phyloP scores from a whole-genome alignment of 768 basidiomycete species.

The Trametes punicea region DNA sequence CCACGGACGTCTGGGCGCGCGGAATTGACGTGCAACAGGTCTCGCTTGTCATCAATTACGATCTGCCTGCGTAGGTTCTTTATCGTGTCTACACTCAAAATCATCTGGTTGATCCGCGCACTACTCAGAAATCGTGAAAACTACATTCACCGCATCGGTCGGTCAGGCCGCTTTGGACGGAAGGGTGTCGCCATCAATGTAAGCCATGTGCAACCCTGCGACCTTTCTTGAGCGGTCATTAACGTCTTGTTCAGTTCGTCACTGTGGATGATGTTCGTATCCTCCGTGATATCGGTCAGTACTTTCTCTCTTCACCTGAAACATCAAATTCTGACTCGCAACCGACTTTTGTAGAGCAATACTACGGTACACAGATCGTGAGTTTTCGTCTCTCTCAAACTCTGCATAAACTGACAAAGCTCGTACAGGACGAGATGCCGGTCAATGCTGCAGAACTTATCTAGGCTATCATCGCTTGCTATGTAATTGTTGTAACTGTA shows the following conservation, averaged over 20 bases:
- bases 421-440: slow-evolving; percentile 90
- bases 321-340: background rate
- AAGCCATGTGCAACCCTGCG: slow-evolving; percentile 27
- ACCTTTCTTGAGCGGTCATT: background rate
- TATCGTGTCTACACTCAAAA: background rate
- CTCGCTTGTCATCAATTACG: slow-evolving; percentile 95
- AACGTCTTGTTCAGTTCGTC: slow-evolving; percentile 59
- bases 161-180: slow-evolving; percentile 96
- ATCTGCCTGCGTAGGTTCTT: slow-evolving; percentile 78
- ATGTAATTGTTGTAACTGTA: slow-evolving; percentile 20
- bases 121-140: slow-evolving; percentile 85
- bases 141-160: slow-evolving; percentile 99
- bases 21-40: slow-evolving; percentile 99
- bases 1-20: slow-evolving; percentile 96
- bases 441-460: slow-evolving; percentile 98
- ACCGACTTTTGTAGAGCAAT: slow-evolving; percentile 63
- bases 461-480: slow-evolving; percentile 35
- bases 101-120: background rate
- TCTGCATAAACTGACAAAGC: background rate
- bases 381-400: slow-evolving; percentile 31
- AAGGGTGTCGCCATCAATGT: slow-evolving; percentile 99
- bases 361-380: slow-evolving; percentile 94
- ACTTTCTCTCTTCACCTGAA: background rate
- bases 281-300: slow-evolving; percentile 91
- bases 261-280: slow-evolving; percentile 96